Percentiles rank a stretch among this genome's conserved stretches.
phyloP scores from a whole-genome alignment of 1,284 basidiomycete species.

The Apiotrichum gamsii region DNA sequence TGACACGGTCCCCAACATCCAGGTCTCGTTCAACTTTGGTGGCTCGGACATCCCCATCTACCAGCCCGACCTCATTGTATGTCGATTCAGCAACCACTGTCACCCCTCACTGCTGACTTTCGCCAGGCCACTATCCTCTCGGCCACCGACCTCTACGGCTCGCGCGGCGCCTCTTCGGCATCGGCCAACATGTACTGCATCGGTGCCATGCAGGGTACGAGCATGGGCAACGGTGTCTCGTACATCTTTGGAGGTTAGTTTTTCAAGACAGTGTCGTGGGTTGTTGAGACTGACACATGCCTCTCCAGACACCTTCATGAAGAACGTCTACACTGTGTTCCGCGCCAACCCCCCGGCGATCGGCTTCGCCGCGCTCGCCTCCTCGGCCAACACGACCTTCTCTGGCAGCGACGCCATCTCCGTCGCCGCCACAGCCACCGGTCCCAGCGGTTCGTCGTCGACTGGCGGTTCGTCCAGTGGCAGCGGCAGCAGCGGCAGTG shows the following conservation, averaged over 20 bases:
- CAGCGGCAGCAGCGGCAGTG: background rate
- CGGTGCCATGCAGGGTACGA: no score
- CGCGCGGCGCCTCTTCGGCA: background rate
- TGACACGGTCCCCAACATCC: constrained; percentile 2
- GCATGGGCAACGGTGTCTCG: no score
- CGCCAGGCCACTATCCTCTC: background rate
- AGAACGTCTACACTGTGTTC: constrained; percentile 13
- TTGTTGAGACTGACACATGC: no score
- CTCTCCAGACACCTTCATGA: constrained; percentile 11
- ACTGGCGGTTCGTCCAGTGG: background rate
- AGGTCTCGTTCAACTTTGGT: background rate
- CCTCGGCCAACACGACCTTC: background rate
- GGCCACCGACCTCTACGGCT: background rate
- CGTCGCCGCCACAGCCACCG: background rate
- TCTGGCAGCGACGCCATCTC: no score
- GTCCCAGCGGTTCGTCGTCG: background rate
- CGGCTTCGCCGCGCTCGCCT: constrained; percentile 8
- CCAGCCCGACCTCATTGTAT: background rate
- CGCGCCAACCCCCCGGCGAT: constrained; percentile 15
- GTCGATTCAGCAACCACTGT: no score
- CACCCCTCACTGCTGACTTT: no score
- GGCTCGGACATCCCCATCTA: background rate
- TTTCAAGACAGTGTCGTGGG: no score
- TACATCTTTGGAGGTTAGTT: no score
- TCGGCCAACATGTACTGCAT: background rate